Evolutionary conservation across 257 asterid species (phyloP).

Genomic region (Petunia axillaris): DNA sequence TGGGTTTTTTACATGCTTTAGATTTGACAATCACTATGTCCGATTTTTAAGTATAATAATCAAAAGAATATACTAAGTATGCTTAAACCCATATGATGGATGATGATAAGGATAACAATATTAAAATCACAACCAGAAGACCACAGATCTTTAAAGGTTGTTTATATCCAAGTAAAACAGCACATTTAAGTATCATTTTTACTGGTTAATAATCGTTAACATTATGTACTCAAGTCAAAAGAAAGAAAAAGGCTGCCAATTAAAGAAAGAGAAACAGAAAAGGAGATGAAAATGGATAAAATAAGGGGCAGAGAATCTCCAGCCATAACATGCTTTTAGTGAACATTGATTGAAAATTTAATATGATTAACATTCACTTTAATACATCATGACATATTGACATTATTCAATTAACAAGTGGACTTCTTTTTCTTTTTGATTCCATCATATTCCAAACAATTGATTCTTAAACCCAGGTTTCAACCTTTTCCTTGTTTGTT

Average conservation of each 20-base stretch:
- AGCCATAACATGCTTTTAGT: background rate
- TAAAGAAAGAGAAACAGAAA: background rate
- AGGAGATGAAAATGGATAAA: background rate
- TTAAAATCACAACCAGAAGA: background rate
- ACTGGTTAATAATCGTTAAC: background rate
- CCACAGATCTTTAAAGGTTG: background rate
- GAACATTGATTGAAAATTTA: background rate
- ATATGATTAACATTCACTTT: background rate
- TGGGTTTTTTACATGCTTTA: background rate
- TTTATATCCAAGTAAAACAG: background rate
- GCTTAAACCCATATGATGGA: background rate
- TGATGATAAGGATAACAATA: conserved; percentile 24
- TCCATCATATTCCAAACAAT: background rate
- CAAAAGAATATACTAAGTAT: background rate
- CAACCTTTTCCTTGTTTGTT: too few relatives aligned
- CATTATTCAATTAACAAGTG: background rate
- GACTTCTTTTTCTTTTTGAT: background rate
- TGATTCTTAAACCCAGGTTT: background rate
- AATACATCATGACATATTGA: background rate
- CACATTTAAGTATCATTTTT: background rate
- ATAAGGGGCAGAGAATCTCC: background rate
- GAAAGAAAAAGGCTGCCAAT: background rate
- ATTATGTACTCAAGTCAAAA: background rate
- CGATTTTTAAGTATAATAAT: background rate
- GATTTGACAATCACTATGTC: background rate